phyloP scores from a whole-genome alignment of 306 rosid species.

The Prinsepia uniflora region DNA sequence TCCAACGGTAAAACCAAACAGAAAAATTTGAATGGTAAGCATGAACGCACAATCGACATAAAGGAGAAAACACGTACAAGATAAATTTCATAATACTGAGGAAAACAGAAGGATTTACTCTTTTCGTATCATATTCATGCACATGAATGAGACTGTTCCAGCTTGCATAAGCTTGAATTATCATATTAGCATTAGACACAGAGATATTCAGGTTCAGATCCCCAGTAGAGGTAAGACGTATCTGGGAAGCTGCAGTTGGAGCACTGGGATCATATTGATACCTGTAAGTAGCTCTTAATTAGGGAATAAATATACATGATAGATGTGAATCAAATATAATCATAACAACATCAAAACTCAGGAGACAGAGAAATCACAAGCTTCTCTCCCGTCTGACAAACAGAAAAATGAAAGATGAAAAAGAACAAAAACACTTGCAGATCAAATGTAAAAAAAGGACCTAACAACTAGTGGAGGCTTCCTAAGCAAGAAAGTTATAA shows the following conservation, averaged over 20 bases:
- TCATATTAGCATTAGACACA: conserved; percentile 87
- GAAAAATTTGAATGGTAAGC: conserved; percentile 5
- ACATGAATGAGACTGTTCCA: conserved; percentile 79
- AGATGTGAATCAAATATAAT: neutral
- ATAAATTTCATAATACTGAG: conserved; percentile 12
- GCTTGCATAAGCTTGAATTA: conserved; percentile 97
- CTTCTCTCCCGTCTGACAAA: neutral
- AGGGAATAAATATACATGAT: conserved; percentile 5
- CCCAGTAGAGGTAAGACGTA: conserved; percentile 81
- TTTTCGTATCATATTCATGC: conserved; percentile 44
- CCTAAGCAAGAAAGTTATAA: neutral
- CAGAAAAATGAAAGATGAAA: neutral
- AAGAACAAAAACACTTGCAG: neutral
- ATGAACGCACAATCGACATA: conserved; percentile 4
- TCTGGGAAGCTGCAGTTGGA: conserved; percentile 82
- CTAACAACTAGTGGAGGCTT: neutral
- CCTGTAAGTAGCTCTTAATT: conserved; percentile 38
- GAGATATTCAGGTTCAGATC: conserved; percentile 89
- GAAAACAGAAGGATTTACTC: conserved; percentile 40
- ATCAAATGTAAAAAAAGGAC: neutral
- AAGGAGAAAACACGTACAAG: conserved; percentile 5
- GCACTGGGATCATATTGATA: conserved; percentile 74
- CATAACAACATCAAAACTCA: neutral
- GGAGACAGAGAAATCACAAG: neutral
- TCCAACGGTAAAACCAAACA: neutral